Conservation (phyloP, 345 rosid genomes). For the Eutrema japonicum region DNA sequence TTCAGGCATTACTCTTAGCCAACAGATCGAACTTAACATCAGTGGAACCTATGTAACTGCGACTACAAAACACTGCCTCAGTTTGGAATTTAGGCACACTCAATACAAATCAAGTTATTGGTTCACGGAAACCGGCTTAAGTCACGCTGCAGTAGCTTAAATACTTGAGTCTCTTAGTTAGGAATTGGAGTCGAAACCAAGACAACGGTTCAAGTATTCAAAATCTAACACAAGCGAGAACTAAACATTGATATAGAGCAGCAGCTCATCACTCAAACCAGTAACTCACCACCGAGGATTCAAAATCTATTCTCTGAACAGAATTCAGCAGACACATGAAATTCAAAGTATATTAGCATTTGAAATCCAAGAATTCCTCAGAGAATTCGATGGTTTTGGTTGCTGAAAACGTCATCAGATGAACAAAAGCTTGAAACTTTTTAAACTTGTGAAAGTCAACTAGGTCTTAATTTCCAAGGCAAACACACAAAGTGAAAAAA, state of each 20-base stretch:
- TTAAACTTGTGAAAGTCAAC: conserved; percentile 37
- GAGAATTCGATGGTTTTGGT: conserved; percentile 11
- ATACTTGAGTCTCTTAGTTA: conserved; percentile 18
- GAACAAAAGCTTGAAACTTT: conserved; percentile 27
- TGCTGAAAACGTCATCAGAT: conserved; percentile 22
- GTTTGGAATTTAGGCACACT: conserved; percentile 1
- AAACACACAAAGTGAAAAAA: conserved; percentile 18
- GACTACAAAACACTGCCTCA: background rate
- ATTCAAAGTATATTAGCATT: conserved; percentile 3
- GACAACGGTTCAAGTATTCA: background rate
- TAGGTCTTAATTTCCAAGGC: conserved; percentile 25
- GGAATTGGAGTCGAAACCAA: conserved; percentile 2
- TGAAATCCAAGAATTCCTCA: conserved; percentile 1
- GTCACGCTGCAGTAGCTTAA: conserved; percentile 19
- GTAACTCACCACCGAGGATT: conserved; percentile 3
- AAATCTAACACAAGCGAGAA: conserved; percentile 19
- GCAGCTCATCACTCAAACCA: conserved; percentile 5
- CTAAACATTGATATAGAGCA: background rate
- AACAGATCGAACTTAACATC: conserved; percentile 24
- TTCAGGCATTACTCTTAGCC: conserved; percentile 8
- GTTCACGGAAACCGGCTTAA: conserved; percentile 2
- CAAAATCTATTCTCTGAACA: conserved; percentile 1
- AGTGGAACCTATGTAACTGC: conserved; percentile 8
- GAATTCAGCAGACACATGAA: background rate
- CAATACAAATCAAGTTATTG: conserved; percentile 5